A percentile compares a stretch with the other conserved stretches of the same genome.
Conservation (phyloP, 108 stramenopile genomes). For the Skeletonema grethae region DNA sequence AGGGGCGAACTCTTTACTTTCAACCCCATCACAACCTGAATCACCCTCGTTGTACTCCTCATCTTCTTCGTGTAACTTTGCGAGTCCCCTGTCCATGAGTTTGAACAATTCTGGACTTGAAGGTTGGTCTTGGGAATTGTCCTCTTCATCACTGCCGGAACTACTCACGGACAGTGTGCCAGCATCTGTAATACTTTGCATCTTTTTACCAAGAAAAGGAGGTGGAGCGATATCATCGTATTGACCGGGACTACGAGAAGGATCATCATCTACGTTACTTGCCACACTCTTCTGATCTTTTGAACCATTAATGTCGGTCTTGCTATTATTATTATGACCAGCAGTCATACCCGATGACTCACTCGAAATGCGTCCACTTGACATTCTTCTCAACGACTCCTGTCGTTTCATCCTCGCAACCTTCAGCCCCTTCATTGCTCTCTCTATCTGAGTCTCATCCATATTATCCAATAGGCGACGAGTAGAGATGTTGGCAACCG, state of each 20-base stretch:
- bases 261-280: background rate
- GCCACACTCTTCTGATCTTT: background rate
- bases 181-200: background rate
- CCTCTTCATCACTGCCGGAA: background rate
- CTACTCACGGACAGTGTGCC: background rate
- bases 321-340: background rate
- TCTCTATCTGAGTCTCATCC: conserved; percentile 10
- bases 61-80: background rate
- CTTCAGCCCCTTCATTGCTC: conserved; percentile 7
- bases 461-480: conserved; percentile 7
- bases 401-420: background rate
- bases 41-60: background rate
- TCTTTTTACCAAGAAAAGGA: background rate
- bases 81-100: background rate
- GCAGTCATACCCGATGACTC: background rate
- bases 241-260: background rate
- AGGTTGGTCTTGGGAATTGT: background rate
- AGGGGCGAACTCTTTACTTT: background rate
- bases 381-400: background rate
- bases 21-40: background rate
- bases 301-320: background rate
- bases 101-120: background rate
- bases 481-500: background rate
- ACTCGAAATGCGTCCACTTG: background rate
- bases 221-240: background rate